Conservation (phyloP, 139 green algal genomes). For the Spirogloea muscicola region DNA sequence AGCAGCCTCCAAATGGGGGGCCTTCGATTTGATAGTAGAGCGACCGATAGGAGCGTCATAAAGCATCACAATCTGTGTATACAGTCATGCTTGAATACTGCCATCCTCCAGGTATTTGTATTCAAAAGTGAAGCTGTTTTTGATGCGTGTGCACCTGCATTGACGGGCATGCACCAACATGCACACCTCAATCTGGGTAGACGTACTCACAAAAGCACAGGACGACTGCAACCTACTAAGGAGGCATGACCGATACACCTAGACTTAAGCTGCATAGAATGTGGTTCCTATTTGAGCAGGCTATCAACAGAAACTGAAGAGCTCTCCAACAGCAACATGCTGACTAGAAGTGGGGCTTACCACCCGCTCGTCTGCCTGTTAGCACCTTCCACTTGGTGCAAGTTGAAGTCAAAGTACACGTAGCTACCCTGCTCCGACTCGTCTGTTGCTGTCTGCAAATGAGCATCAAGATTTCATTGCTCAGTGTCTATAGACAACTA, state of each 20-base stretch:
- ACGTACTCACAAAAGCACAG: neutral
- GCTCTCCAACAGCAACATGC: neutral
- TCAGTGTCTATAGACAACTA: neutral
- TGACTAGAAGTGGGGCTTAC: neutral
- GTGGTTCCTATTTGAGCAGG: neutral
- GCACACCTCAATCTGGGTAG: neutral
- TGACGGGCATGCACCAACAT: neutral
- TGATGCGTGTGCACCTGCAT: slow-evolving; percentile 34
- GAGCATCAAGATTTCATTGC: neutral
- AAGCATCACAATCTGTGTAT: too few relatives aligned
- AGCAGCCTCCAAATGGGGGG: too few relatives aligned
- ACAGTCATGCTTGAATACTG: too few relatives aligned
- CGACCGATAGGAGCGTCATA: too few relatives aligned
- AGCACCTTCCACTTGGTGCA: slow-evolving; percentile 15
- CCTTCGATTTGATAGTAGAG: too few relatives aligned
- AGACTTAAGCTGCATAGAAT: neutral
- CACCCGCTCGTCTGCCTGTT: neutral
- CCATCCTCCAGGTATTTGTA: slow-evolving; percentile 39
- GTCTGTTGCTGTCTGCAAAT: slow-evolving; percentile 57
- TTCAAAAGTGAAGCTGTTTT: slow-evolving; percentile 32
- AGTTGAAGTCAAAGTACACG: slow-evolving; percentile 56
- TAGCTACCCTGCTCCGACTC: slow-evolving; percentile 74
- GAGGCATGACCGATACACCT: slow-evolving; percentile 1
- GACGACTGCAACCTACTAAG: neutral
- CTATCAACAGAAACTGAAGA: neutral